Conservation (phyloP, 2,329 filamentous ascomycete genomes). For the Arthrobotrys iridis region DNA sequence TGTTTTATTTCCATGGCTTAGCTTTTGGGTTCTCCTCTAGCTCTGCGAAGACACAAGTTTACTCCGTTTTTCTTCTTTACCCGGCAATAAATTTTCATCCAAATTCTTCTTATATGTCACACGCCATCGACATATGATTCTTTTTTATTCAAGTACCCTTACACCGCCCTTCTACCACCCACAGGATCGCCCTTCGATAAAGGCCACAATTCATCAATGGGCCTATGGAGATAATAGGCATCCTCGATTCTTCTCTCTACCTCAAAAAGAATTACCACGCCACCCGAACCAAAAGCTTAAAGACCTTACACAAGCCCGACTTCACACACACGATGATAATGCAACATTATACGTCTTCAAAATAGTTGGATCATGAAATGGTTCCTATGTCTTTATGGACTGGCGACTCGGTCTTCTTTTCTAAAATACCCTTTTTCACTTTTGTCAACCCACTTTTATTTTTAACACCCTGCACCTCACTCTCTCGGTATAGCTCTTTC, state of each 20-base stretch:
- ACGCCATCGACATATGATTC: neutral
- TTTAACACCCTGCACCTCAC: neutral
- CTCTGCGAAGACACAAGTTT: neutral
- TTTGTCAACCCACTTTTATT: neutral
- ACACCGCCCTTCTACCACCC: conserved; percentile 17
- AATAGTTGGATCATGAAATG: conserved; percentile 54
- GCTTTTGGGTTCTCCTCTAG: conserved; percentile 7
- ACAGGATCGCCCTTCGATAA: conserved; percentile 28
- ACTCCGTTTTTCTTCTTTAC: neutral
- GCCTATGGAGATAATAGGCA: conserved; percentile 15
- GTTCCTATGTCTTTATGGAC: conserved; percentile 40
- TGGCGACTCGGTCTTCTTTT: conserved; percentile 51
- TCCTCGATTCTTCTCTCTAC: neutral
- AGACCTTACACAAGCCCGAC: conserved; percentile 45
- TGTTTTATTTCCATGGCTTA: neutral
- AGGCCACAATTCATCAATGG: conserved; percentile 35
- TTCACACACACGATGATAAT: conserved; percentile 47
- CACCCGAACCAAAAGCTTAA: conserved; percentile 31
- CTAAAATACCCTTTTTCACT: conserved; percentile 30
- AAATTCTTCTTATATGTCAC: neutral
- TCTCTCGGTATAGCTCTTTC: too few relatives aligned
- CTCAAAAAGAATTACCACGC: conserved; percentile 52
- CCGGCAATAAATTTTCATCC: neutral
- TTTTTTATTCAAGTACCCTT: conserved; percentile 1
- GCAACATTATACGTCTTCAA: conserved; percentile 51